Conservation (phyloP, 202 grass and related monocot genomes). For the Dendrocalamus latiflorus region DNA sequence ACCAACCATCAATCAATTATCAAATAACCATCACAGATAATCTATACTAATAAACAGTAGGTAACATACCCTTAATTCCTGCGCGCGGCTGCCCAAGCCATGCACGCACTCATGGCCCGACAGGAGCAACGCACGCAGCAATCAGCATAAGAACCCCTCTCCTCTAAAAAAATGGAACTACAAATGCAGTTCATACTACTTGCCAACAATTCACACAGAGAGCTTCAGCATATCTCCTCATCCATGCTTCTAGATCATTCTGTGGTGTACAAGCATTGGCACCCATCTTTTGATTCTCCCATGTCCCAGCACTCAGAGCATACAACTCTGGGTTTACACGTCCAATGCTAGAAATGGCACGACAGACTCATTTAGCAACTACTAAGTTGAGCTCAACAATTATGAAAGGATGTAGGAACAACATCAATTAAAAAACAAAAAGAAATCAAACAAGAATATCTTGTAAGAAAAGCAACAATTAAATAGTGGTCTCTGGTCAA, state of each 20-base stretch:
- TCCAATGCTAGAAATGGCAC: conserved; percentile 64
- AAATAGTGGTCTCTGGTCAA: conserved; percentile 7
- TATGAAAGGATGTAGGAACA: not conserved
- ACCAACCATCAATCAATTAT: too few relatives aligned
- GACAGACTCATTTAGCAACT: not conserved
- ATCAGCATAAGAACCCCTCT: not conserved
- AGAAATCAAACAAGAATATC: not conserved
- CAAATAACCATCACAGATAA: too few relatives aligned
- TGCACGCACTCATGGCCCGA: too few relatives aligned
- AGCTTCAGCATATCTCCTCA: conserved; percentile 66
- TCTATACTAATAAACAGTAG: too few relatives aligned
- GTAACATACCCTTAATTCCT: too few relatives aligned
- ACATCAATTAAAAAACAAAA: not conserved
- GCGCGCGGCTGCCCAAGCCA: too few relatives aligned
- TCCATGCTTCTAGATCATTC: conserved; percentile 72
- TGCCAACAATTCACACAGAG: conserved; percentile 95
- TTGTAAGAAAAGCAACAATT: not conserved
- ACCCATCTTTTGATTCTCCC: conserved; percentile 46
- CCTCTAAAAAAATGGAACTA: not conserved
- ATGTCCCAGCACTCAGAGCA: conserved; percentile 69
- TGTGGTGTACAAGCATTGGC: conserved; percentile 22
- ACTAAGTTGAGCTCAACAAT: not conserved
- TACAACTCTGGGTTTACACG: conserved; percentile 85
- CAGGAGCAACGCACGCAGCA: too few relatives aligned
- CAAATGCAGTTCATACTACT: conserved; percentile 47